Base-by-base conservation (phyloP, 2,329 filamentous ascomycete species). In the Fusarium begoniae region DNA sequence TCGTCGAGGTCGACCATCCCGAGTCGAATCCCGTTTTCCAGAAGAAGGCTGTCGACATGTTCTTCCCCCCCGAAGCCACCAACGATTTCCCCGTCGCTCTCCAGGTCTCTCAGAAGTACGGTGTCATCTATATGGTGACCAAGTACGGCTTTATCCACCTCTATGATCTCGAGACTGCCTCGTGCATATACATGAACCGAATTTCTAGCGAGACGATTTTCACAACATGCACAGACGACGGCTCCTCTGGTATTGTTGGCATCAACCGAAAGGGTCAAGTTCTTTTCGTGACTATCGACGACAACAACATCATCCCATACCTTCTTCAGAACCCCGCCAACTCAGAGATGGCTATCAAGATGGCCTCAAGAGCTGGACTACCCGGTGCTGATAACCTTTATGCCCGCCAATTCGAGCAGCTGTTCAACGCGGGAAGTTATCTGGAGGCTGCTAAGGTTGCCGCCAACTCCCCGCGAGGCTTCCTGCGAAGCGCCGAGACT, bases 181-280 rank as follows among this genome's bases (percentile, higher is more conserved):
- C 93, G 18, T 97, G 94, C 82, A 96, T 99, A 81, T 99, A 98
- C 90, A 97, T 99, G 95, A 99, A 99, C 88, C 93, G 97, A 78
- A 99, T 99, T 80, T 99, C 96, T 40, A 98, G 95, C 87, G 96
- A 99, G 82, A 99, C 96, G 32, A 98, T 99, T 82, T 99, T 99
- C 86, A 97, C 96, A 32, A 98, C 95, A 26, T 93, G 94, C 53
- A 86, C 92, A 41, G 96, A 99, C 82, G 89, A 90, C 62, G 92
- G 95, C 28, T 97, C 94, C 24, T 90, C 92, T 51, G 97, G 97
- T 78, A 93, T 99, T 72, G 90, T 99, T 60, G 95, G 94, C 77
- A 96, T 99, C 82, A 99, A 99, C 86, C 92, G 97, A 80, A 98
- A 98, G 87, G 97, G 96, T 73, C 96, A 99, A 84, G 95, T 98